These are phyloP conservation scores for Zymoseptoria brevis DNA, from an alignment of 2,329 filamentous ascomycete genomes.

Conservation along the genomic window DNA sequence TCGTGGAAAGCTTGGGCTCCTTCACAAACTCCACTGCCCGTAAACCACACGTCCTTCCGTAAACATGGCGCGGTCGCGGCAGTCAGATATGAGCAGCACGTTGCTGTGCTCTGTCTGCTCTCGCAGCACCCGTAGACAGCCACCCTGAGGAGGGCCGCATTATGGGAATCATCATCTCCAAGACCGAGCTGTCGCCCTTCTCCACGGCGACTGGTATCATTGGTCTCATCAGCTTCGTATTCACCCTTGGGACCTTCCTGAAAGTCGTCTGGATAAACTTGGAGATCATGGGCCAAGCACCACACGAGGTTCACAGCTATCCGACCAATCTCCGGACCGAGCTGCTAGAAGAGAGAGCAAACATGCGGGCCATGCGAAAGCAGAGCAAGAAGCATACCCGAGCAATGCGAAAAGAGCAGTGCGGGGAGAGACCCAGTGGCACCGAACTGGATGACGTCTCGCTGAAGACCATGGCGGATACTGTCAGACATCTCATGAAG, in stretches of 20 bases:
- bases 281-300: constrained; percentile 31
- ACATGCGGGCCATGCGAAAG: constrained; percentile 26
- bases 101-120: background rate
- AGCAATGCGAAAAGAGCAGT: constrained; percentile 9
- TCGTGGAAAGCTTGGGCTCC: background rate
- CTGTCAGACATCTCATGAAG: constrained; percentile 30
- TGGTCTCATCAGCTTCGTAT: constrained; percentile 37
- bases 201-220: constrained; percentile 31
- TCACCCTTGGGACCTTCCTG: constrained; percentile 37
- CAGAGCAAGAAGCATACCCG: constrained; percentile 10
- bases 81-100: background rate
- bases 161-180: constrained; percentile 29
- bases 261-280: constrained; percentile 36
- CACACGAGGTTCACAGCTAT: constrained; percentile 33
- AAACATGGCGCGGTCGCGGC: background rate
- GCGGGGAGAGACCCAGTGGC: constrained; percentile 14
- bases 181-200: constrained; percentile 27
- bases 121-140: background rate
- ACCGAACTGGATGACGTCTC: constrained; percentile 30
- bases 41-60: background rate
- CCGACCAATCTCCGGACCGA: constrained; percentile 36
- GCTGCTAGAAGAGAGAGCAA: constrained; percentile 34
- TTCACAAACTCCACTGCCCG: background rate
- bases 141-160: background rate
- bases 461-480: constrained; percentile 31